These are phyloP conservation scores for Datisca glomerata DNA, from an alignment of 306 rosid species.

Conservation along the genomic window DNA sequence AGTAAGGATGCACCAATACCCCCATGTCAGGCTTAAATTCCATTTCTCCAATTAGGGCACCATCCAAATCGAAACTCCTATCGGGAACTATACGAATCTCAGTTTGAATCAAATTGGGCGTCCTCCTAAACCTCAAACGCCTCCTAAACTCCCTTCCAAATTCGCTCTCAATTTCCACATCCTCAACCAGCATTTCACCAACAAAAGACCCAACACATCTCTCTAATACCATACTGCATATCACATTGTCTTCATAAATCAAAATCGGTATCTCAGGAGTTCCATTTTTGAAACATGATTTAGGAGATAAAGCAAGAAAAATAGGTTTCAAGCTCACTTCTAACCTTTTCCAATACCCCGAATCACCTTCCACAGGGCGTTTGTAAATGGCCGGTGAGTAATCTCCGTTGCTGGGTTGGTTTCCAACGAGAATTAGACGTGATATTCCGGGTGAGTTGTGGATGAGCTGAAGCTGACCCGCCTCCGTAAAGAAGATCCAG, in stretches of 20 bases:
- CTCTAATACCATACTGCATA: conserved; percentile 39
- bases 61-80: conserved; percentile 7
- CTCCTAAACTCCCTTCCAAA: conserved; percentile 56
- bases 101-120: conserved; percentile 81
- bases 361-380: conserved; percentile 20
- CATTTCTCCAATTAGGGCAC: conserved; percentile 26
- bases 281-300: conserved; percentile 31
- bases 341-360: conserved; percentile 13
- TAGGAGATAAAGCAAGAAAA: conserved; percentile 63
- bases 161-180: conserved; percentile 49
- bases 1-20: conserved; percentile 66
- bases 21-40: conserved; percentile 36
- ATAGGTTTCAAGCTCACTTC: conserved; percentile 55
- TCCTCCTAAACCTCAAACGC: conserved; percentile 74
- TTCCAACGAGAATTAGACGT: conserved; percentile 55
- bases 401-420: conserved; percentile 12
- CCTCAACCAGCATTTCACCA: conserved; percentile 84
- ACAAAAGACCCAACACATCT: conserved; percentile 33
- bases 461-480: conserved; percentile 72
- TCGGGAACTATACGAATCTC: conserved; percentile 40
- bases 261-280: conserved; percentile 61
- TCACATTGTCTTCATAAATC: conserved; percentile 47
- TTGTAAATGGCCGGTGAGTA: conserved; percentile 11
- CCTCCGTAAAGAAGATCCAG: conserved; percentile 70
- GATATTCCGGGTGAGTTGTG: conserved; percentile 32